Base-by-base conservation (phyloP, 2,329 filamentous ascomycete genomes). In the Sporothrix pseudoabietina region DNA sequence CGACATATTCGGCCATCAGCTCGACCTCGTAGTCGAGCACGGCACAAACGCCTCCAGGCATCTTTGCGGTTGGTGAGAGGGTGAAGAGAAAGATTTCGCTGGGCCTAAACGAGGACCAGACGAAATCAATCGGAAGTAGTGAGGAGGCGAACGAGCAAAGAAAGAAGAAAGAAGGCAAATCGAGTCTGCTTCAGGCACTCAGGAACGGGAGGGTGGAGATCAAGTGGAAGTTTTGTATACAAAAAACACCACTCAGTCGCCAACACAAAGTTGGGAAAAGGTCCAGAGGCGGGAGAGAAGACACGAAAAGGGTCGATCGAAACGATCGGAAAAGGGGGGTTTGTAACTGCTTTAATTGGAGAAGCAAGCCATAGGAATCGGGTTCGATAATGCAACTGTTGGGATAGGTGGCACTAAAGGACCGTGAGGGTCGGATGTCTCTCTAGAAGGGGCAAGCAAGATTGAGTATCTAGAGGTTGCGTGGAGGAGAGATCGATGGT, bases 1-100 rank as follows among this genome's bases (percentile, higher is more conserved):
- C 91, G 80, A 97, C 94, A 82, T 97, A 98, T 81, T 97, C 94
- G 76, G 94, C 92, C 94, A 97, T 98, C 82, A 92, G 87, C 81
- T 97, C 94, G 89, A 97, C 95, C 83, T 97, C 94, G 82, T 98
- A 98, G 85, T 97, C 94, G 83, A 98, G 89, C 84, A 97, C 92
- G 79, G 94, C 94, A 78, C 94, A 96, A 54, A 98, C 94, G 78
- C 94, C 94, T 81, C 94, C 94, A 76, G 88, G 85, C 88, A 90
- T 90, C 79, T 83, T 89, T 84, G 78, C 79, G 77, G 47, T 69
- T 52, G 65, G 47, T 41, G 72, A 59, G 35, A 73, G 35, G n/a
- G 35, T 69, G 26, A 75, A 77, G 77, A 78, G n/a, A 12, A 76
- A 76, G 78, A 78, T 76, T 79, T 78, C 72, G 66, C 52, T 41